A percentile compares a stretch with the other conserved stretches of the same genome.
Conservation (phyloP, 129 eudicot species). For the Escallonia rubra region DNA sequence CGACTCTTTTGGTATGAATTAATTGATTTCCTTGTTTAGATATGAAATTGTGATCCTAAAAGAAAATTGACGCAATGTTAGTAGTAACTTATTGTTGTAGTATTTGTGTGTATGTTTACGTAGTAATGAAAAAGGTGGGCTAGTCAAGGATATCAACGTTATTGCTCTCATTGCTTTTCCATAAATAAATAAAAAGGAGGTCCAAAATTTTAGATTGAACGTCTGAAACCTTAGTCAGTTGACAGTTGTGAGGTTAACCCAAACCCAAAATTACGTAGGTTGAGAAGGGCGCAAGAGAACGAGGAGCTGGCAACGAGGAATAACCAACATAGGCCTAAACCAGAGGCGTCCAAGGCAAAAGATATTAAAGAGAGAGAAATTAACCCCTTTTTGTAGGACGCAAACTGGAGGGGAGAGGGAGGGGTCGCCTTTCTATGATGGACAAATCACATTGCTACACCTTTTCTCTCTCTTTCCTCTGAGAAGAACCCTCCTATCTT, state of each 20-base stretch:
- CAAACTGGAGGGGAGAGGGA: constrained; percentile 4
- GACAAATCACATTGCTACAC: constrained; percentile 12
- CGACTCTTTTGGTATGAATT: too few species aligned
- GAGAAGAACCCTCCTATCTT: constrained; percentile 11
- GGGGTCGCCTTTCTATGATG: constrained; percentile 18
- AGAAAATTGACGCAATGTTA: too few species aligned
- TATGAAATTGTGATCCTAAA: too few species aligned
- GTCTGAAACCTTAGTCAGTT: background rate
- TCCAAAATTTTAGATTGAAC: background rate
- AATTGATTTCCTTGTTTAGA: too few species aligned
- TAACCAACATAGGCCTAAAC: background rate
- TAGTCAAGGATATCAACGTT: too few species aligned
- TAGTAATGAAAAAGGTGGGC: too few species aligned
- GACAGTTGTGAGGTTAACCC: background rate
- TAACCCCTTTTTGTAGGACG: constrained; percentile 27
- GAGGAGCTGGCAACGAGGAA: background rate
- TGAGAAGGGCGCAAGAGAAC: background rate
- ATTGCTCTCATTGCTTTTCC: background rate
- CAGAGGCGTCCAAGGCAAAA: constrained; percentile 17
- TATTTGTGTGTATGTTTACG: too few species aligned
- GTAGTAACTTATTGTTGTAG: too few species aligned
- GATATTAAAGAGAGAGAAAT: constrained; percentile 26
- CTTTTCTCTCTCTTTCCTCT: constrained; percentile 27
- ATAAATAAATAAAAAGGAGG: background rate
- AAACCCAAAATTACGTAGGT: background rate